Evolutionary conservation across 1,284 basidiomycete genomes (phyloP).

Genomic region (Pholiota adiposa): DNA sequence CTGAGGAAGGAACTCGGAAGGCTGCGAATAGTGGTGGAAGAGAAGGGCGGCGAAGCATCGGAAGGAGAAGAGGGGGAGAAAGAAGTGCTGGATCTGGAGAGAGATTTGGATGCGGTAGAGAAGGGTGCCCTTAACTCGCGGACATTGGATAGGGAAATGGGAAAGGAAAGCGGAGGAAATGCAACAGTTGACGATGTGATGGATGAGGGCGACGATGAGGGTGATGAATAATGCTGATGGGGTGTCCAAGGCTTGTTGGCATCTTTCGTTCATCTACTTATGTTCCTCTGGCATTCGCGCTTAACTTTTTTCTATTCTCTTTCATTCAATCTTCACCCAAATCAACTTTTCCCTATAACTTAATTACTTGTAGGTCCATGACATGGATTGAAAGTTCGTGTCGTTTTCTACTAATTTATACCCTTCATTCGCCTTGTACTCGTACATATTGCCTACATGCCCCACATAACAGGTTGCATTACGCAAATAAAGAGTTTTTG

Average conservation of each 20-base stretch:
- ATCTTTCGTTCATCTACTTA: neutral
- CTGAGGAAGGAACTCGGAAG: slow-evolving; percentile 73
- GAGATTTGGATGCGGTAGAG: slow-evolving; percentile 45
- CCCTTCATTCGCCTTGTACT: neutral
- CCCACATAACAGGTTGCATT: too few relatives aligned
- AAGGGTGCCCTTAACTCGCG: slow-evolving; percentile 5
- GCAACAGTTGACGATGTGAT: slow-evolving; percentile 19
- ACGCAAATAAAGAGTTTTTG: too few relatives aligned
- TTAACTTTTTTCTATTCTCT: neutral
- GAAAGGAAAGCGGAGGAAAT: neutral
- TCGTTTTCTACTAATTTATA: neutral
- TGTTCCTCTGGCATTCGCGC: neutral
- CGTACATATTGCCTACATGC: neutral
- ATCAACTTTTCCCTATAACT: neutral
- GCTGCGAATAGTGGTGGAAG: slow-evolving; percentile 50
- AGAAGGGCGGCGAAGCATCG: slow-evolving; percentile 31
- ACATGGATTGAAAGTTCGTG: neutral
- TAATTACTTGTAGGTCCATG: neutral
- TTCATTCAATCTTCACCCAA: too few relatives aligned
- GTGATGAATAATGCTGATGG: slow-evolving; percentile 21
- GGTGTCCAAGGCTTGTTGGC: neutral
- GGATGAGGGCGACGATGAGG: slow-evolving; percentile 29
- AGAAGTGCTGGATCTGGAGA: slow-evolving; percentile 45
- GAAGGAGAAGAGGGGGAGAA: slow-evolving; percentile 31
- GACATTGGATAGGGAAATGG: neutral